Evolutionary conservation across 2,329 filamentous ascomycete species (phyloP), one percentile per base, ranked within the genome.

Genomic region (Boeremia lycopersici): DNA sequence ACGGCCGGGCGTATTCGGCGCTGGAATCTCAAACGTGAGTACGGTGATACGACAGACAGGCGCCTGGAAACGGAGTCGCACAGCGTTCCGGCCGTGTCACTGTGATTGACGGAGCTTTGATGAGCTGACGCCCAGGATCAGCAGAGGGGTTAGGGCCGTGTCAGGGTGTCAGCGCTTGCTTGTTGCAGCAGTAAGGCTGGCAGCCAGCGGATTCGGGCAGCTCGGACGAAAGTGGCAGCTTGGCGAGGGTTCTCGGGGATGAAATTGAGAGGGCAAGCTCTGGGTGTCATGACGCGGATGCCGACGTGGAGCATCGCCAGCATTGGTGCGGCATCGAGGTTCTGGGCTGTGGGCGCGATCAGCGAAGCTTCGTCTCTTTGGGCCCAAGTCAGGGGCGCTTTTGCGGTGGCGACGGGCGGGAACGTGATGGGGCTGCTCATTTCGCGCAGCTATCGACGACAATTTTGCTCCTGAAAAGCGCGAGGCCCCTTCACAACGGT

Each of bases 391-490:
- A 56, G 53, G 53, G 53, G 53, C 47, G 47, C 30, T 33, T 23
- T 30, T 15, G 29, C 13, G 34, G 43, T 48, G 42, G 53, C 43
- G 48, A 51, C 44, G 43, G 53, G 53, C 42, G 47, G 47, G 43
- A 51, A 15, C 38, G 38, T 8, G 31, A 55, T 39, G 52, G 52
- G 52, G 48, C 48, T 51, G 46, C 53, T 51, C 48, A 56, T 48
- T 56, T 51, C 48, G 53, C 53, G 42, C 42, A 12, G 9, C 41
- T 36, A 46, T 31, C 33, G 35, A 38, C 41, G 46, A 9, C 36
- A 46, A 47, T 55, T 55, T 55, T 55, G 52, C 51, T 55, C 53
- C 43, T 56, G 47, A 56, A 56, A 56, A 56, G 53, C 42, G 30
- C 7, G 47, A 43, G 34, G 33, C 53, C 47, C 53, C 53, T 56